Conservation (phyloP, 1,284 basidiomycete genomes). For the Xerocomus amazonicus region DNA sequence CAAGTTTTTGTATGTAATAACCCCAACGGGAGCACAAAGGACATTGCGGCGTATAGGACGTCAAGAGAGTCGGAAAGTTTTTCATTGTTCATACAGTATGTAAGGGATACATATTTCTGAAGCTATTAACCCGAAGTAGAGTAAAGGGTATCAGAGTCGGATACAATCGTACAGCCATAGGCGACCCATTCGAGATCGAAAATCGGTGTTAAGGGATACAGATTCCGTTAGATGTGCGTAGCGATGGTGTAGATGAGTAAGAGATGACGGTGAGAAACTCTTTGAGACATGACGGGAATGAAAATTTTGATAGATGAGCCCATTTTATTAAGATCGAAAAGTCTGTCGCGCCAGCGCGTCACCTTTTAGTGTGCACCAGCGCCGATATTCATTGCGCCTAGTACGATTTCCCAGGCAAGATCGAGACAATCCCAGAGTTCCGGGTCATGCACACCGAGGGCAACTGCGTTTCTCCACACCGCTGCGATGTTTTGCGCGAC, state of each 20-base stretch:
- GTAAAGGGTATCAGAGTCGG: slow-evolving; percentile 29
- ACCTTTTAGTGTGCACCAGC: slow-evolving; percentile 33
- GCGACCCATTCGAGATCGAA: slow-evolving; percentile 12
- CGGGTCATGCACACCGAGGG: slow-evolving; percentile 62
- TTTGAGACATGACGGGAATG: slow-evolving; percentile 9
- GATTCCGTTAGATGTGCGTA: slow-evolving; percentile 21
- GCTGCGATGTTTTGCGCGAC: slow-evolving; percentile 65
- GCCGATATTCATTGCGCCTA: slow-evolving; percentile 62
- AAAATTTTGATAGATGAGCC: slow-evolving; percentile 15
- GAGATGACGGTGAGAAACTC: slow-evolving; percentile 26
- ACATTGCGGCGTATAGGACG: background rate
- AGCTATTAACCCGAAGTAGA: slow-evolving; percentile 28
- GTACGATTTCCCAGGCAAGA: slow-evolving; percentile 67
- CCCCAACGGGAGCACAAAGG: slow-evolving; percentile 2
- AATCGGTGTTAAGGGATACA: slow-evolving; percentile 27
- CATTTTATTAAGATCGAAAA: slow-evolving; percentile 21
- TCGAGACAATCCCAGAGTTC: slow-evolving; percentile 68
- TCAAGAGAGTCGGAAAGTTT: slow-evolving; percentile 1
- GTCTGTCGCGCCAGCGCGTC: slow-evolving; percentile 20
- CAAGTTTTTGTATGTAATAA: background rate
- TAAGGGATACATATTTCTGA: slow-evolving; percentile 31
- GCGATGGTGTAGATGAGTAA: slow-evolving; percentile 21
- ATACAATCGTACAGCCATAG: slow-evolving; percentile 25
- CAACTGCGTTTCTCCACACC: slow-evolving; percentile 68
- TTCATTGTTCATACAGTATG: slow-evolving; percentile 10